Evolutionary conservation across 2,329 filamentous ascomycete species (phyloP).

Genomic region (Pseudopyricularia javanii): DNA sequence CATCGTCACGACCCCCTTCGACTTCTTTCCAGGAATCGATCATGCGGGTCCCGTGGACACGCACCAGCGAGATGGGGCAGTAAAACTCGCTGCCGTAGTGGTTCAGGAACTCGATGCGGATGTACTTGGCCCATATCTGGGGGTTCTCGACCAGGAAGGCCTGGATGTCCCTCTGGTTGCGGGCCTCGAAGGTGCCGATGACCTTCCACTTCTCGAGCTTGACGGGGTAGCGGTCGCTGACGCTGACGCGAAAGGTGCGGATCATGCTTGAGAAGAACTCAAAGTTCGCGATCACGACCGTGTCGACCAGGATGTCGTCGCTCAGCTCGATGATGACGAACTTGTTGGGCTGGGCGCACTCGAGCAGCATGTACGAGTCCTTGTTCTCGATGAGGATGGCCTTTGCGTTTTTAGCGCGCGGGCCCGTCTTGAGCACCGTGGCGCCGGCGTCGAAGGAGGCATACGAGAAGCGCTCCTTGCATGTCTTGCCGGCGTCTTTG

Average conservation of each 20-base stretch:
- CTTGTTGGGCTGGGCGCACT: slow-evolving; percentile 77
- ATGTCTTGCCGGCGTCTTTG: slow-evolving; percentile 92
- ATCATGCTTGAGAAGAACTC: slow-evolving; percentile 99
- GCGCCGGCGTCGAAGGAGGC: slow-evolving; percentile 95
- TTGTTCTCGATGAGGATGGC: slow-evolving; percentile 92
- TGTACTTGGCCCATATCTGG: slow-evolving; percentile 87
- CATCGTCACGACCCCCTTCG: slow-evolving; percentile 53
- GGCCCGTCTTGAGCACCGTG: slow-evolving; percentile 81
- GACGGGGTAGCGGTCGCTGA: slow-evolving; percentile 88
- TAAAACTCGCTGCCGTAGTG: slow-evolving; percentile 97
- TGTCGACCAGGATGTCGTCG: slow-evolving; percentile 78
- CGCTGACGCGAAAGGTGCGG: slow-evolving; percentile 77
- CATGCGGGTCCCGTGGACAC: slow-evolving; percentile 93
- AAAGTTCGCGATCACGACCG: slow-evolving; percentile 93
- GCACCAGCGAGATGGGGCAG: slow-evolving; percentile 79
- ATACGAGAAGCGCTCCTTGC: slow-evolving; percentile 96
- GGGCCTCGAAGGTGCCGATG: slow-evolving; percentile 77
- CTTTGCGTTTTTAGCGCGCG: slow-evolving; percentile 75
- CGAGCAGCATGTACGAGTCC: slow-evolving; percentile 95
- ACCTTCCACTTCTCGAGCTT: slow-evolving; percentile 88
- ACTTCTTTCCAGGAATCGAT: slow-evolving; percentile 85
- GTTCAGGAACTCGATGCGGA: slow-evolving; percentile 80
- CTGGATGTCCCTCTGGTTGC: slow-evolving; percentile 88
- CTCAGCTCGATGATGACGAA: slow-evolving; percentile 92
- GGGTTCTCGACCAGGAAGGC: slow-evolving; percentile 90